Evolutionary conservation across 1,139 yeast genomes (phyloP), one percentile per base, ranked within the genome.

Genomic region (Yamadazyma epiphylla): DNA sequence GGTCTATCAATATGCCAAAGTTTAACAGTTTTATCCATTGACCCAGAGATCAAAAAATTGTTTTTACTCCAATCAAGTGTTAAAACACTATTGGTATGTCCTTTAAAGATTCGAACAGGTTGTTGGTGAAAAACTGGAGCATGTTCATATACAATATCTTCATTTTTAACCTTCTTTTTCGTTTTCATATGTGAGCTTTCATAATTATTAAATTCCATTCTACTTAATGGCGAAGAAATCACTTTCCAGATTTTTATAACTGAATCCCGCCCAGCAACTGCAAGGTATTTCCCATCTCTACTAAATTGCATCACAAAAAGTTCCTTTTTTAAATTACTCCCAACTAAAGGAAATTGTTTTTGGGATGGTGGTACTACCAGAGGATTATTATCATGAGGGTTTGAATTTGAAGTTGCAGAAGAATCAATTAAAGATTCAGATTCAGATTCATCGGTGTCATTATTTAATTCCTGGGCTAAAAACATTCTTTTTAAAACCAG

Each of bases 11-110:
- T 72, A 53, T 89, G 95, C 96, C 96, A 89, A 28, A 89, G 59
- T 38, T 76, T 73, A 1, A 80, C 95, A 0, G 94, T 81, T 42
- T 77, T 74, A 56, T 89, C 97, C 84, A 85, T 85, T 5, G 95
- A 82, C 3, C 94, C 82, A 1, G 94, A 71, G 1, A 88, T 52
- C 19, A 89, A 54, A 42, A 89, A 89, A 48, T 81, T 82, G 56
- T 88, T 88, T 43, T 82, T 83, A 34, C 94, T 82, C 97, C 97
- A 89, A 46, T 86, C 86, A 25, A 89, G 51, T 8, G 85, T 77
- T 21, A 87, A 57, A 15, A 89, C 70, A 38, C 86, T 83, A 28
- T 74, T 74, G 1, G 73, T 58, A 53, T 89, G 97, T 15, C 87
- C 94, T 27, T 53, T 58, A 39, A 77, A 82, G 13, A 71, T 70